These are phyloP conservation scores for Phytophthora brassicae DNA, from an alignment of 352 stramenopile species.

Conservation along the genomic window DNA sequence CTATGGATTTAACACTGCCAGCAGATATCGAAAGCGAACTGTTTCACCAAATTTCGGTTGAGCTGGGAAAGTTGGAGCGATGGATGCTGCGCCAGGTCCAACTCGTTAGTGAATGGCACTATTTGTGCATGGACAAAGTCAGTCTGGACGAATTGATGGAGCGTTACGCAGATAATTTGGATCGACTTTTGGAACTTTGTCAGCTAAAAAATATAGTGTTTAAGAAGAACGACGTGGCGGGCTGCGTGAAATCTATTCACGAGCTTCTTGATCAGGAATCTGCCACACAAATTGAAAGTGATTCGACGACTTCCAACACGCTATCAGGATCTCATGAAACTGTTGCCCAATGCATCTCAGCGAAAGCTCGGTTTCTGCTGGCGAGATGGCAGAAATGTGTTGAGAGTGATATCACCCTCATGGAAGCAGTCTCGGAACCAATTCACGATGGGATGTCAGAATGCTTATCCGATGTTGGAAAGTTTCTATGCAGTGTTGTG, in stretches of 20 bases:
- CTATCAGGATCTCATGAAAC: conserved; percentile 30
- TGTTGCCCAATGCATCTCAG: conserved; percentile 31
- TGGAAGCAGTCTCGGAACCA: conserved; percentile 7
- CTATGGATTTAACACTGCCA: neutral
- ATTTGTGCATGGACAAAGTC: conserved; percentile 43
- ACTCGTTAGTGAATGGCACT: conserved; percentile 65
- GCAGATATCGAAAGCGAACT: conserved; percentile 10
- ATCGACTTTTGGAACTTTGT: conserved; percentile 55
- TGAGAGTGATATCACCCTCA: conserved; percentile 1
- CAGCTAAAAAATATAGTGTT: conserved; percentile 44
- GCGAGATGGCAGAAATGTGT: conserved; percentile 30
- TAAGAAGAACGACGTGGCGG: conserved; percentile 36
- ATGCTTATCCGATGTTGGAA: conserved; percentile 23
- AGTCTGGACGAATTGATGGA: conserved; percentile 53
- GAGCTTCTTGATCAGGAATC: conserved; percentile 28
- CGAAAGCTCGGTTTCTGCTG: conserved; percentile 38
- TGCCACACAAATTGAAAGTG: neutral
- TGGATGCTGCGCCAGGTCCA: conserved; percentile 71
- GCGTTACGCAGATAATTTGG: conserved; percentile 47
- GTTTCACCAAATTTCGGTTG: conserved; percentile 35
- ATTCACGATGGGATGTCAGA: conserved; percentile 1
- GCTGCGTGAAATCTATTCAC: conserved; percentile 44
- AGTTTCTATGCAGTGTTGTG: conserved; percentile 37
- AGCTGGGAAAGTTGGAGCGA: conserved; percentile 51
- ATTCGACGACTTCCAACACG: neutral